Conservation (phyloP, 2,329 filamentous ascomycete species). For the Blumeriella jaapii region DNA sequence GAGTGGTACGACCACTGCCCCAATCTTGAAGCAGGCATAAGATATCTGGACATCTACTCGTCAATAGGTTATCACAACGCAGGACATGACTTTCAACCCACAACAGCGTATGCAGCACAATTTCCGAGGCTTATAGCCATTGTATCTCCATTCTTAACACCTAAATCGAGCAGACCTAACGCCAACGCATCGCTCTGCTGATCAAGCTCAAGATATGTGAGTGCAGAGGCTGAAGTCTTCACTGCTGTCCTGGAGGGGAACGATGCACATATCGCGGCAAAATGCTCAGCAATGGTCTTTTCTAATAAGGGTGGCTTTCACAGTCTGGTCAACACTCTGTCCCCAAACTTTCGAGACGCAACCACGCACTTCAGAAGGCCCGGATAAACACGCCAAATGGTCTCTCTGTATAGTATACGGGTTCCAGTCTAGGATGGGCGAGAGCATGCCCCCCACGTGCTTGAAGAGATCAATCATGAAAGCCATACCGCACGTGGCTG, state of each 20-base stretch:
- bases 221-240: conserved; percentile 54
- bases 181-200: conserved; percentile 50
- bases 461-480: too few relatives aligned
- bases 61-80: too few relatives aligned
- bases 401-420: too few relatives aligned
- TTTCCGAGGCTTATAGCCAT: conserved; percentile 18
- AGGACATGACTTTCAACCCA: too few relatives aligned
- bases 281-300: conserved; percentile 1
- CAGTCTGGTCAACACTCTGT: neutral
- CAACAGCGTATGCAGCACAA: conserved; percentile 23
- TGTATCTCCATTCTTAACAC: conserved; percentile 14
- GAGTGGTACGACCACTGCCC: conserved; percentile 61
- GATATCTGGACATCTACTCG: too few relatives aligned
- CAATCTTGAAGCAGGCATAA: conserved; percentile 31
- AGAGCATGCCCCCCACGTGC: too few relatives aligned
- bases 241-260: conserved; percentile 1
- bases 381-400: too few relatives aligned
- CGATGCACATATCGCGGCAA: neutral
- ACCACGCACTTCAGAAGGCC: too few relatives aligned
- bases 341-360: too few relatives aligned
- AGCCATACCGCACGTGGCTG: too few relatives aligned
- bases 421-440: too few relatives aligned
- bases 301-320: conserved; percentile 1
- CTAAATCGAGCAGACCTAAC: conserved; percentile 46
- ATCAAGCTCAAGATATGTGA: conserved; percentile 53